Base-by-base conservation (phyloP, 2,329 filamentous ascomycete species). In the Trichoderma citrinoviride region DNA sequence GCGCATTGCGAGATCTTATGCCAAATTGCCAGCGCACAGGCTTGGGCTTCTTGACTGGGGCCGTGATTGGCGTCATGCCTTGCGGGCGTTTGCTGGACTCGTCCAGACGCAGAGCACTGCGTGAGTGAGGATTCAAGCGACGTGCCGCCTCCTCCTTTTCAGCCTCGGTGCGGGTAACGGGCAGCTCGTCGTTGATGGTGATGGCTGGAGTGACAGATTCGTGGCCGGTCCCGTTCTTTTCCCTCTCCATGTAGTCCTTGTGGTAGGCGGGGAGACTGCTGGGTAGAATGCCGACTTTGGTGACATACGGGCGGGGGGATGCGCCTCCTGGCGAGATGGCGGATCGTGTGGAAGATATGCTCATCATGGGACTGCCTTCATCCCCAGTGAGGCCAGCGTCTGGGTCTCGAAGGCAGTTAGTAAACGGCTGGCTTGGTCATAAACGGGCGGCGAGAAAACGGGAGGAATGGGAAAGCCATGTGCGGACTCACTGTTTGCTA, bases 21-120 rank as follows among this genome's bases (percentile, higher is more conserved):
- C 95, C 95, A 74, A 99, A 99, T 75, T 99, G 95, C 95, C 95
- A 99, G 69, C 94, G 92, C 17, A 93, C 91, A 1, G 90, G 90
- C 73, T 91, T 93, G 5, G 83, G 79, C 76, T 91, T 93, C 80
- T 91, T 92, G 19, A 49, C 60, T 3, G 81, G 76, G 2, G 87
- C 86, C 58, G 82, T 78, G 54, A 88, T 84, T 0, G 86, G 86
- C 2, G 87, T 89, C 79, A 89, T 83, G 21, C 83, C 82, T 65
- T 87, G 84, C 3, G 87, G 87, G 43, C 85, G 82, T 68, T 79
- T 85, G 73, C 73, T 85, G 64, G 77, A 83, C 73, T 85, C 88
- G 68, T 94, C 90, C 3, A 92, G 78, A 60, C 88, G 87, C 27
- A 90, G 77, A 62, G 90, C 84, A 68, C 86, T 90, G 52, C 90